Base-by-base conservation (phyloP, 805 yeast genomes). In the Starmerella apicola region DNA sequence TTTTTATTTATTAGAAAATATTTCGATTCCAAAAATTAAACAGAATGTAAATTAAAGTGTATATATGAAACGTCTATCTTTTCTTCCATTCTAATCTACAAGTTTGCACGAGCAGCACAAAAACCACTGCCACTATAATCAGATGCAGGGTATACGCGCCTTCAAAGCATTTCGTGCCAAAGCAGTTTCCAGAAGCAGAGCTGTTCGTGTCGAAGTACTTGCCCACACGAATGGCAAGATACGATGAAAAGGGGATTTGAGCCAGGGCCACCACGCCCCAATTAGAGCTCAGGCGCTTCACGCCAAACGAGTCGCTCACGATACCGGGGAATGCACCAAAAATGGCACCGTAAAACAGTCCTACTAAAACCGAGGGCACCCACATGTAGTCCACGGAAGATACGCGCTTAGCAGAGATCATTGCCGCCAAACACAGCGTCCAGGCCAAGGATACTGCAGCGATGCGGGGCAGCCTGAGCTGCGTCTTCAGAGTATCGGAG, bases 261-360 rank as follows among this genome's bases (percentile, higher is more conserved):
- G 85, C 73, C 38, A 78, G 52, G 9, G 77, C 74, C 18, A 78
- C 67, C 26, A 76, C 54, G 0, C 93, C 93, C 82, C 85, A 81
- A 51, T 78, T 78, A 48, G 70, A 74, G 6, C 81, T 71, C 51
- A 80, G 78, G 38, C 70, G 65, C 15, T 63, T 63, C 63, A 81
- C 70, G 2, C 91, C 91, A 60, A 79, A 81, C 8, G 68, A 58
- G 48, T 81, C 88, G 15, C 83, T 71, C n/a, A 78, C 68, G 17
- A 81, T 71, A n/a, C 81, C 74, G 4, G 93, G 91, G 58, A 72
- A 70, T 7, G 78, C 66, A 36, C 86, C 80, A 60, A 78, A 78
- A 18, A 76, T 66, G 46, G 74, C 70, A 1, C 93, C 93, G 58
- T 81, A 81, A 29, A 77, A 78, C 27, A 76, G 62, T 0, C 93